phyloP scores from a whole-genome alignment of 371 early-diverging fungal genomes.

The Entomophthora muscae region DNA sequence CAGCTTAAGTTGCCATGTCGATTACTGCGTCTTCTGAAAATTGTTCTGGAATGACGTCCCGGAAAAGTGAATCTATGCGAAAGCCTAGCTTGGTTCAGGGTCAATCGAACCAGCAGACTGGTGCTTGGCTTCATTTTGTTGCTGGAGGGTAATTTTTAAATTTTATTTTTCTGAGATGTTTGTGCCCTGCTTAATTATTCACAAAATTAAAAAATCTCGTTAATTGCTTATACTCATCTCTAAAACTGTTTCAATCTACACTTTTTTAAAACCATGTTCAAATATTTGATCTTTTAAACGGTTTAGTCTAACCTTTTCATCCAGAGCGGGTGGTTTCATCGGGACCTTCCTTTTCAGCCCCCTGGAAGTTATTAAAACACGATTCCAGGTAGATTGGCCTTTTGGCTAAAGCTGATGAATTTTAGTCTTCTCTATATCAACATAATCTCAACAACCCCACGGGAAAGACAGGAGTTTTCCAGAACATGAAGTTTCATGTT shows the following conservation, averaged over 20 bases:
- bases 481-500: conserved; percentile 18
- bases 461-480: not conserved
- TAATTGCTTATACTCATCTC: not conserved
- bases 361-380: conserved; percentile 76
- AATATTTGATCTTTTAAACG: not conserved
- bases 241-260: not conserved
- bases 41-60: too few species aligned
- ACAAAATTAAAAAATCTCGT: not conserved
- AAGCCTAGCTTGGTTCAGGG: too few species aligned
- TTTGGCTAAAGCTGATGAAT: not conserved
- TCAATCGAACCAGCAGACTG: not conserved
- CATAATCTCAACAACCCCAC: conserved; percentile 16
- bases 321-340: conserved; percentile 34
- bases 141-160: conserved; percentile 57
- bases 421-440: conserved; percentile 12
- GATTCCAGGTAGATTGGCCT: conserved; percentile 40
- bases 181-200: not conserved
- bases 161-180: not conserved
- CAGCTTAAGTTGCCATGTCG: too few species aligned
- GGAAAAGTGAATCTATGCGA: too few species aligned
- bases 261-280: not conserved
- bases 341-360: conserved; percentile 77
- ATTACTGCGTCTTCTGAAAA: too few species aligned
- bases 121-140: conserved; percentile 37
- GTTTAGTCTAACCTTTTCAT: not conserved